phyloP scores from a whole-genome alignment of 1,139 yeast genomes.

The Hyphopichia pseudoburtonii region DNA sequence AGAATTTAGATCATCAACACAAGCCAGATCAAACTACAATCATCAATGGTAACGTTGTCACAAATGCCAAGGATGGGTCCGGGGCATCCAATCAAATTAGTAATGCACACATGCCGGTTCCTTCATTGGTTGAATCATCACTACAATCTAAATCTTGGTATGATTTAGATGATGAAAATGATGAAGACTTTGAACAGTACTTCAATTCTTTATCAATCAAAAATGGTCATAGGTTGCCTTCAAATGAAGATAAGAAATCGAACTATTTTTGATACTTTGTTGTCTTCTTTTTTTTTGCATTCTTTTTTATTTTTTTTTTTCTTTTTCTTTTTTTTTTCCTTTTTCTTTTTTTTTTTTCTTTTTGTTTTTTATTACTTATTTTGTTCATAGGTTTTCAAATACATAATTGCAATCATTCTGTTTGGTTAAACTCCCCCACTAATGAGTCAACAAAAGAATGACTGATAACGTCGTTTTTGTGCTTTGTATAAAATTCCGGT shows the following conservation, averaged over 20 bases:
- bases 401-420: too few relatives aligned
- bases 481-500: too few relatives aligned
- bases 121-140: slow-evolving; percentile 34
- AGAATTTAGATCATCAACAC: slow-evolving; percentile 18
- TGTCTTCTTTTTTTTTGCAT: too few relatives aligned
- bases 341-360: too few relatives aligned
- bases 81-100: neutral
- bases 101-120: slow-evolving; percentile 12
- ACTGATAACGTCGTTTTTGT: too few relatives aligned
- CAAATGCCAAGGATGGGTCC: neutral
- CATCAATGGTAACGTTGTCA: slow-evolving; percentile 2
- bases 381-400: neutral
- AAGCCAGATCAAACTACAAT: neutral
- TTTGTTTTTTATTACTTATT: too few relatives aligned
- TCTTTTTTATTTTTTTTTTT: too few relatives aligned
- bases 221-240: slow-evolving; percentile 1
- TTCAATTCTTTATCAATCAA: slow-evolving; percentile 7
- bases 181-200: slow-evolving; percentile 8
- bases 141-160: slow-evolving; percentile 34
- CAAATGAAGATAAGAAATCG: neutral
- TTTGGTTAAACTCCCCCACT: too few relatives aligned
- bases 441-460: too few relatives aligned
- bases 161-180: slow-evolving; percentile 33
- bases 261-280: too few relatives aligned
- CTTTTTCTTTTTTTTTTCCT: neutral